Base-by-base conservation (phyloP, 2,329 filamentous ascomycete genomes). In the Trichoderma afroharzianum region DNA sequence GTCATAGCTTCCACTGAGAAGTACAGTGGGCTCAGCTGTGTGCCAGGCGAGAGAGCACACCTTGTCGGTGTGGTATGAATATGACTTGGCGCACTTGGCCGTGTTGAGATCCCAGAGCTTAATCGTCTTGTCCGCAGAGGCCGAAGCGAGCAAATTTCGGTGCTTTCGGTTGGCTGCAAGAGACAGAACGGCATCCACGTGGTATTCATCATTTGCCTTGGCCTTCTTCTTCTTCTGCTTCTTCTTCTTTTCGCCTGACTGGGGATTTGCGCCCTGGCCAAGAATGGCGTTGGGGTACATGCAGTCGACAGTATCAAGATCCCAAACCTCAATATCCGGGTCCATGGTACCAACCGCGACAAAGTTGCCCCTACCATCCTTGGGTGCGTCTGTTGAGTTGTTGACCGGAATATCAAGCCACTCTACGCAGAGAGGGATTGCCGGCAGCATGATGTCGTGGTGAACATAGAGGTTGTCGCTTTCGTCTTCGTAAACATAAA, bases 281-380 rank as follows among this genome's bases (percentile, higher is more conserved):
- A 99, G 89, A 74, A 99, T 97, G 11, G 95, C 95, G 79, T 97
- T 97, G 26, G 96, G 96, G 79, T 98, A 99, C 93, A 99, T 97
- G 89, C 92, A 93, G 83, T 99, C 96, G 67, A 99, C 90, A 8
- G 94, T 92, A 80, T 99, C 96, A 68, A 99, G 86, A 79, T 99
- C 95, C 96, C 96, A 99, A 68, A 99, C 91, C 84, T 99, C 96
- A 76, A 99, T 99, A 78, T 99, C 96, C 2, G 96, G 95, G 79
- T 98, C 95, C 90, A 98, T 97, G 5, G 96, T 98, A 71, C 95
- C 96, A 47, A 99, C 90, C 6, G 96, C 96, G 26, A 97, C 95
- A 76, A 95, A 98, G 83, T 97, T 99, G 70, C 93, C 96, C 63
- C 87, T 88, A 28, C 88, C 86, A 74, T 92, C 89, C 73, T 88